Base-by-base conservation (phyloP, 495 filamentous ascomycete species). In the Xylaria cubensis region DNA sequence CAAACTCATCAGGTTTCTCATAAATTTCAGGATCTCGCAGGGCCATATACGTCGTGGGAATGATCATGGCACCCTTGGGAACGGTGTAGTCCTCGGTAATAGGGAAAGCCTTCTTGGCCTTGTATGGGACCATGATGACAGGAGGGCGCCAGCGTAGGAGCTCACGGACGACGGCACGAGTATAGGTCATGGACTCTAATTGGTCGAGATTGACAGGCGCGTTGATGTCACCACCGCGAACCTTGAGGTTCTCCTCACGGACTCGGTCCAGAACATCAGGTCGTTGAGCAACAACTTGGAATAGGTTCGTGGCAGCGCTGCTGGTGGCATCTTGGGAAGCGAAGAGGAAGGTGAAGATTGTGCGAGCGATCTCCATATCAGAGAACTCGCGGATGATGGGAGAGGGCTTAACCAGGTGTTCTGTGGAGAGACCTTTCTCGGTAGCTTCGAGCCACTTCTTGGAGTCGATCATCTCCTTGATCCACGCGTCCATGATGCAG, bases 281-380 rank as follows among this genome's bases (percentile, higher is more conserved):
- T 75, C 94, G 91, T 79, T 99, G 94, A 61, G 97, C 97, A 86
- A 95, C 90, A 75, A 93, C 87, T 82, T 99, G 96, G 88, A 97
- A 97, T 73, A 98, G 83, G 93, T 96, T 98, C 59, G 94, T 98
- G 72, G 88, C 88, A 68, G 97, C 97, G 71, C 93, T 94, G 81
- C 92, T 95, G 68, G 96, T 97, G 67, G 96, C 96, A 81, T 99
- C 96, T 83, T 99, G 96, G 42, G 94, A 97, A 62, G 97, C 96
- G 83, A 99, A 99, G 65, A 99, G 87, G 88, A 99, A 98, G 68
- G 96, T 98, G 85, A 98, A 97, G 73, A 99, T 76, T 12, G 97
- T 98, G 86, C 96, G 93, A 67, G 94, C 86, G 78, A 99, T 97
- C 81, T 99, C 96, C 72, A 90, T 93, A 77, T 99, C 92, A 81